Conservation (phyloP, 768 basidiomycete genomes). For the Tubosaeta sp. region DNA sequence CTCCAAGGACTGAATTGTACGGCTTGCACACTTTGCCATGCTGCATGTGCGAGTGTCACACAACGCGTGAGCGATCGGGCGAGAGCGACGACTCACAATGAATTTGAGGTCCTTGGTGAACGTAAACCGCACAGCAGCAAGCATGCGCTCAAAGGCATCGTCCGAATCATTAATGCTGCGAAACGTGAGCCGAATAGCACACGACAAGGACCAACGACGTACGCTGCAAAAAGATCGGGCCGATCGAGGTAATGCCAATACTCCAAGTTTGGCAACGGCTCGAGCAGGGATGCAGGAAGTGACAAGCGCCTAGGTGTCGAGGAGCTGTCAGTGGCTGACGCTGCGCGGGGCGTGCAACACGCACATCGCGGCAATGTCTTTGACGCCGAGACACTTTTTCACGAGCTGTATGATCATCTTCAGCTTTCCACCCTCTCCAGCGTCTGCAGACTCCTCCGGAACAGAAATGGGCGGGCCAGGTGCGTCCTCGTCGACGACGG, state of each 20-base stretch:
- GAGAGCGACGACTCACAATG: conserved; percentile 48
- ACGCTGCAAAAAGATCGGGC: conserved; percentile 91
- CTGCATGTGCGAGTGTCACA: conserved; percentile 35
- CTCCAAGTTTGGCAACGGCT: conserved; percentile 93
- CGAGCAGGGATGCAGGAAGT: conserved; percentile 86
- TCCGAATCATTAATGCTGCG: conserved; percentile 85
- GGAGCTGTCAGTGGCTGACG: conserved; percentile 15
- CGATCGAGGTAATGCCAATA: conserved; percentile 94
- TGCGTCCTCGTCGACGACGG: conserved; percentile 44
- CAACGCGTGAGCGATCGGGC: background rate
- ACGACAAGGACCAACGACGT: conserved; percentile 32
- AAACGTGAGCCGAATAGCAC: conserved; percentile 1
- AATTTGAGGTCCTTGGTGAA: conserved; percentile 96
- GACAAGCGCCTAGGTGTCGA: conserved; percentile 69
- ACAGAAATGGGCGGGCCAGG: conserved; percentile 59
- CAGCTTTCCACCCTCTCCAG: conserved; percentile 85
- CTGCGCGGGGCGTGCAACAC: conserved; percentile 25
- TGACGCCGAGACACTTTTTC: conserved; percentile 88
- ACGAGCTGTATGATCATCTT: conserved; percentile 92
- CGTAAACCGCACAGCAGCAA: conserved; percentile 83
- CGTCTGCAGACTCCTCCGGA: conserved; percentile 66
- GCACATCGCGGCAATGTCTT: conserved; percentile 92
- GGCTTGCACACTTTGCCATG: conserved; percentile 94
- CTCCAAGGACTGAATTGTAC: conserved; percentile 82
- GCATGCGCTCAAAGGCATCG: conserved; percentile 92